Conservation (phyloP, 2,329 filamentous ascomycete genomes). For the Biscogniauxia mediterranea region DNA sequence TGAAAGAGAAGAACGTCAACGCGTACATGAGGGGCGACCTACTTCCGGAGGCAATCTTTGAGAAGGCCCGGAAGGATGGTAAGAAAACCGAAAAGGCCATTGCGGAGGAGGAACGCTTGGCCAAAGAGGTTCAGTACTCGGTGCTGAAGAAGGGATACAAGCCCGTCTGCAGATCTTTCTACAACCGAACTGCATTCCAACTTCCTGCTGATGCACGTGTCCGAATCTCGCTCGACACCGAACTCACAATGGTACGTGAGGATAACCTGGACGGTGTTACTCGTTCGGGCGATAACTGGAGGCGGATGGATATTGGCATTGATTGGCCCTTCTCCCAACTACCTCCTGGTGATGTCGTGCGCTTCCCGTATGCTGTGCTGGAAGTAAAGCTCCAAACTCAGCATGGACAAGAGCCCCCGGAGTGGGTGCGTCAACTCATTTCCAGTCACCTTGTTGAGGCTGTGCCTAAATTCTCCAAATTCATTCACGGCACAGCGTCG, state of each 20-base stretch:
- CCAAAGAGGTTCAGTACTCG: conserved; percentile 90
- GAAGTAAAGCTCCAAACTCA: conserved; percentile 98
- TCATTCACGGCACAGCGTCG: conserved; percentile 90
- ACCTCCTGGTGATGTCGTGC: conserved; percentile 77
- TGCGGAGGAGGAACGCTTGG: conserved; percentile 83
- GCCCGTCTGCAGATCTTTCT: conserved; percentile 93
- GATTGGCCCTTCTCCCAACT: conserved; percentile 93
- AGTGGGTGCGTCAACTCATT: conserved; percentile 94
- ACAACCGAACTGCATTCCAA: conserved; percentile 97
- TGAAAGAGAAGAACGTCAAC: conserved; percentile 98
- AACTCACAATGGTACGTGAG: conserved; percentile 91
- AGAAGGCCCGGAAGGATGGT: conserved; percentile 91
- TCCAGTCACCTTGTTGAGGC: conserved; percentile 94
- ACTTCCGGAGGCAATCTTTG: conserved; percentile 85
- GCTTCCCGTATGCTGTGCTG: conserved; percentile 93
- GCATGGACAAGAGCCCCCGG: conserved; percentile 87
- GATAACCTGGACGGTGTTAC: conserved; percentile 83
- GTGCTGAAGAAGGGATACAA: conserved; percentile 81
- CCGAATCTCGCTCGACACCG: conserved; percentile 93
- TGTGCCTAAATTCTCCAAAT: conserved; percentile 99
- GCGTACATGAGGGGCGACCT: conserved; percentile 81
- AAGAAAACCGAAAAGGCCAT: conserved; percentile 94
- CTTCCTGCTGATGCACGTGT: conserved; percentile 93
- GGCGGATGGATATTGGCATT: conserved; percentile 94
- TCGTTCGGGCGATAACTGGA: conserved; percentile 86